These are phyloP conservation scores for Thozetella sp. DNA, from an alignment of 495 filamentous ascomycete species.

Conservation along the genomic window DNA sequence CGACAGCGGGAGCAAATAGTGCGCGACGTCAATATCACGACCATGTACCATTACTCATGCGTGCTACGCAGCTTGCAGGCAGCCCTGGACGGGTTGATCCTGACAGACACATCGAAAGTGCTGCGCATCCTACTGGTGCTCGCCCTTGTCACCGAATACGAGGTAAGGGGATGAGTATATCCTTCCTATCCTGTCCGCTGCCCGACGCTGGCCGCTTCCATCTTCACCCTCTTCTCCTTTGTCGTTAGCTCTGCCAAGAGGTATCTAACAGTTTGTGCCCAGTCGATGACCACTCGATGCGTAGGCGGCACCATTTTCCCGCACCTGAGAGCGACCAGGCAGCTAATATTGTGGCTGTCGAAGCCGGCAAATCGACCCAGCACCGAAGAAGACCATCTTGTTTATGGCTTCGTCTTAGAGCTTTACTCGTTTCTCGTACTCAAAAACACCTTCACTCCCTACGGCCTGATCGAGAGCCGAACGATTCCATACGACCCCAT, in stretches of 20 bases:
- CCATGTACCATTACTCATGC: neutral
- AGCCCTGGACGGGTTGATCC: neutral
- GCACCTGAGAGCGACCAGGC: neutral
- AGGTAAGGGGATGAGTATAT: neutral
- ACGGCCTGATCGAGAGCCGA: neutral
- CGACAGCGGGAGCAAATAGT: neutral
- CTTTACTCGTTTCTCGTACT: neutral
- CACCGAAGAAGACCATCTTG: neutral
- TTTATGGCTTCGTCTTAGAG: neutral
- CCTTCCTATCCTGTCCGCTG: neutral
- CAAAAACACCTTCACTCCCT: neutral
- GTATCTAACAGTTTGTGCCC: neutral
- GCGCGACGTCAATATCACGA: neutral
- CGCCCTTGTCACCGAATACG: neutral
- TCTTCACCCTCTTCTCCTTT: too few relatives aligned
- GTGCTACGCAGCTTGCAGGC: neutral
- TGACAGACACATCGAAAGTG: neutral
- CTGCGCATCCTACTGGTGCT: neutral
- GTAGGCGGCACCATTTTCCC: neutral
- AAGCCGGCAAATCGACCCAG: neutral
- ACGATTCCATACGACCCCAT: neutral
- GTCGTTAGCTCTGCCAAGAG: too few relatives aligned
- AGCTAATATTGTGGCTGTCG: neutral
- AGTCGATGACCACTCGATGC: neutral
- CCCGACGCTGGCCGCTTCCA: too few relatives aligned